These are phyloP conservation scores for Abrus precatorius DNA, from an alignment of 306 rosid genomes.

Conservation along the genomic window DNA sequence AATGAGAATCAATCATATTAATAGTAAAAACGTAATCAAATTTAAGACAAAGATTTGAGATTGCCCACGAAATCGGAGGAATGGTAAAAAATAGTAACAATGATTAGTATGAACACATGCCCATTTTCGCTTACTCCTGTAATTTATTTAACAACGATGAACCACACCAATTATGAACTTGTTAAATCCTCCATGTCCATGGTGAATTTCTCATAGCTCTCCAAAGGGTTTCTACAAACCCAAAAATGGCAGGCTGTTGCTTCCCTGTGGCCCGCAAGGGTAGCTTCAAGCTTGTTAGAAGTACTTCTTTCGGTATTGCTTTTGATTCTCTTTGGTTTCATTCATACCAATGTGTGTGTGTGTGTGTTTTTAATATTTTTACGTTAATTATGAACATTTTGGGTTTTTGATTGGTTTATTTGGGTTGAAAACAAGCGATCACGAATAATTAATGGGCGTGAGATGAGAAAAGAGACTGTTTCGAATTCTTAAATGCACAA, in stretches of 20 bases:
- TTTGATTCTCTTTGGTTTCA: slow-evolving; percentile 13
- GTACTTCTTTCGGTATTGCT: slow-evolving; percentile 46
- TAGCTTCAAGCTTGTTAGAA: slow-evolving; percentile 33
- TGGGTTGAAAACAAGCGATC: no score
- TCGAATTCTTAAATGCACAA: no score
- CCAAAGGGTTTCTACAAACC: slow-evolving; percentile 20
- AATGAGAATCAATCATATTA: slow-evolving; percentile 28
- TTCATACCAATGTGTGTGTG: not conserved
- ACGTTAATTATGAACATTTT: not conserved
- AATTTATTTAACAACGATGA: slow-evolving; percentile 22
- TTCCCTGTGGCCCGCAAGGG: slow-evolving; percentile 50
- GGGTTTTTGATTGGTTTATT: not conserved
- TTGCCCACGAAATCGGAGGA: slow-evolving; percentile 28
- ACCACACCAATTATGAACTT: not conserved
- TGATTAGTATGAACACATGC: not conserved
- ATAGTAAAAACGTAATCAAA: slow-evolving; percentile 22
- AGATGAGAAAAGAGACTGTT: no score
- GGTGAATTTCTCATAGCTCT: slow-evolving; percentile 20
- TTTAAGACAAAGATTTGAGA: slow-evolving; percentile 5
- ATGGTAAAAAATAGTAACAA: slow-evolving; percentile 39
- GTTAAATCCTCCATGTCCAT: not conserved
- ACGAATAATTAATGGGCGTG: no score
- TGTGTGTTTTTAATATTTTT: not conserved
- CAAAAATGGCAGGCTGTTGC: slow-evolving; percentile 56
- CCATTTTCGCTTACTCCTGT: not conserved